These are phyloP conservation scores for Backusella circina DNA, from an alignment of 192 early-diverging fungal species.

Conservation along the genomic window DNA sequence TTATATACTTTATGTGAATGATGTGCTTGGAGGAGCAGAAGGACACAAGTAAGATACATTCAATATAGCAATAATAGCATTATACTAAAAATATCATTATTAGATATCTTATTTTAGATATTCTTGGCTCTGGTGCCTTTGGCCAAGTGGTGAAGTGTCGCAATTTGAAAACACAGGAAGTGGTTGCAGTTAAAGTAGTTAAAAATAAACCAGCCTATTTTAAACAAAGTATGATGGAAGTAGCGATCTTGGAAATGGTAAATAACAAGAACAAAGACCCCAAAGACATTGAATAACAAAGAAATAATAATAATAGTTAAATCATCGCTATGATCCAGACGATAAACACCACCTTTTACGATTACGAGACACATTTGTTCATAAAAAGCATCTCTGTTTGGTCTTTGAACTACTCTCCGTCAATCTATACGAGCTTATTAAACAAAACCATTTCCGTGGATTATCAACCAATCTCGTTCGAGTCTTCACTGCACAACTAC, in stretches of 20 bases:
- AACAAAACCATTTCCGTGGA: slow-evolving; percentile 97
- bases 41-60: slow-evolving; percentile 76
- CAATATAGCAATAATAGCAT: neutral
- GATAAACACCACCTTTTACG: slow-evolving; percentile 90
- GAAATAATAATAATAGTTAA: slow-evolving; percentile 66
- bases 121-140: slow-evolving; percentile 95
- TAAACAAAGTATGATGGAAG: slow-evolving; percentile 97
- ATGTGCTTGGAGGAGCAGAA: slow-evolving; percentile 85
- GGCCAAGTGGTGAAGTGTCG: slow-evolving; percentile 97
- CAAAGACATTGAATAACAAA: slow-evolving; percentile 41
- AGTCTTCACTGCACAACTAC: slow-evolving; percentile 88
- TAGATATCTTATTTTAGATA: slow-evolving; percentile 89
- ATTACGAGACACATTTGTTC: slow-evolving; percentile 91
- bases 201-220: slow-evolving; percentile 98
- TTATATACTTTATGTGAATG: slow-evolving; percentile 97
- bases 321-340: slow-evolving; percentile 80
- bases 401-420: slow-evolving; percentile 96
- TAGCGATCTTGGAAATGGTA: slow-evolving; percentile 86
- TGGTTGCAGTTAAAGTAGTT: slow-evolving; percentile 97
- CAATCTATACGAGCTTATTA: slow-evolving; percentile 97
- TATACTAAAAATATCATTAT: slow-evolving; percentile 12
- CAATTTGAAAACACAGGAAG: slow-evolving; percentile 88
- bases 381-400: slow-evolving; percentile 89
- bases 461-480: slow-evolving; percentile 91
- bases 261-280: neutral